These are phyloP conservation scores for Polygonum aviculare DNA, from an alignment of 148 eudicot genomes.

Conservation along the genomic window DNA sequence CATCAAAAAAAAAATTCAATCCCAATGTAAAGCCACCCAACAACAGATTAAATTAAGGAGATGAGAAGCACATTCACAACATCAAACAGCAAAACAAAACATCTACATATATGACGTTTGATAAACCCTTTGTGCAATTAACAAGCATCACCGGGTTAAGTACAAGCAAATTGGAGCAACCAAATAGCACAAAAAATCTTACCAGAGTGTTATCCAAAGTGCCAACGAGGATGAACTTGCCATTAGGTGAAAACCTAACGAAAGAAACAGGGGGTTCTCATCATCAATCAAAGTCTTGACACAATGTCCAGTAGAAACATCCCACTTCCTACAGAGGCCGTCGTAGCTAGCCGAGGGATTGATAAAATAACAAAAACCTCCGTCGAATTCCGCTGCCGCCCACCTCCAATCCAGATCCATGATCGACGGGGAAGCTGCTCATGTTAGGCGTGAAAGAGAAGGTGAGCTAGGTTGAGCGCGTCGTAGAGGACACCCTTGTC, in stretches of 20 bases:
- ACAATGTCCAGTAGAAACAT: constrained; percentile 92
- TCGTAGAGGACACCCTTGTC: too few species aligned
- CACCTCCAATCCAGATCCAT: too few species aligned
- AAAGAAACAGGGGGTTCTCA: constrained; percentile 93
- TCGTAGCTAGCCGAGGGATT: too few species aligned
- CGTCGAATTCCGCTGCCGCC: too few species aligned
- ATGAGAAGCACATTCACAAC: not conserved
- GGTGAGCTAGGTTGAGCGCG: too few species aligned
- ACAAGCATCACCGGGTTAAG: too few species aligned
- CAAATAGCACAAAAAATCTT: constrained; percentile 6
- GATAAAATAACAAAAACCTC: too few species aligned
- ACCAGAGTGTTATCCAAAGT: constrained; percentile 91
- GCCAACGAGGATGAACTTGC: constrained; percentile 85
- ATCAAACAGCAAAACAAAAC: not conserved
- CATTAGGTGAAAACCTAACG: constrained; percentile 85
- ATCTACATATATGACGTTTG: not conserved
- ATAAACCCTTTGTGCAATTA: too few species aligned
- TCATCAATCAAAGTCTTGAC: constrained; percentile 90
- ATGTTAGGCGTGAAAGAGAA: too few species aligned
- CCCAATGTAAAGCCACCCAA: not conserved
- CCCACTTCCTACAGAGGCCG: constrained; percentile 93
- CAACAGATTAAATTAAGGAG: not conserved
- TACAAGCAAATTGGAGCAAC: not conserved
- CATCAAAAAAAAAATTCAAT: too few species aligned
- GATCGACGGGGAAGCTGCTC: too few species aligned